Conservation (phyloP, 73 alveolate genomes). For the Paramecium caudatum region DNA sequence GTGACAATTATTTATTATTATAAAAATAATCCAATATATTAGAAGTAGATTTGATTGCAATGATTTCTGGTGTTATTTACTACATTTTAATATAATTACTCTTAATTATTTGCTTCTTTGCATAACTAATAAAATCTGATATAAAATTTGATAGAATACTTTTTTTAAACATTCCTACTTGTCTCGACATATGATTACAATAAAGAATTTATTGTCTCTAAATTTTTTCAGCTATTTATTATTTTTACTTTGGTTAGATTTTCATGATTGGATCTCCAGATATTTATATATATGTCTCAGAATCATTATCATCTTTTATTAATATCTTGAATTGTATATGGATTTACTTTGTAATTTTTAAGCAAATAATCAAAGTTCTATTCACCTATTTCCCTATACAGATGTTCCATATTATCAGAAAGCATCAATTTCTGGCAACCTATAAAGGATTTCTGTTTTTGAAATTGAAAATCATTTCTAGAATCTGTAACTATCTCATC, state of each 20-base stretch:
- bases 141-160: neutral
- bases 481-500: neutral
- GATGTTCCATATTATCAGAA: constrained; percentile 44
- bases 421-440: constrained; percentile 13
- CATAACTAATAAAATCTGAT: neutral
- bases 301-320: neutral
- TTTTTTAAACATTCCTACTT: constrained; percentile 54
- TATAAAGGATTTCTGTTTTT: neutral
- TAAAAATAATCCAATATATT: neutral
- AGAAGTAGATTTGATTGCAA: constrained; percentile 46
- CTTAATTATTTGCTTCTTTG: constrained; percentile 10
- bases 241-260: too few relatives aligned
- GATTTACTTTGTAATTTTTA: constrained; percentile 21
- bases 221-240: neutral
- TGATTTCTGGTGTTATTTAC: neutral
- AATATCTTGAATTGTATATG: neutral
- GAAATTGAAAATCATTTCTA: neutral
- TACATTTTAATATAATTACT: neutral
- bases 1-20: neutral
- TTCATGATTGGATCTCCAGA: constrained; percentile 55
- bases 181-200: constrained; percentile 63
- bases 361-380: neutral
- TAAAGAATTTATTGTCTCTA: constrained; percentile 31
- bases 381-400: constrained; percentile 6
- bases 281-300: constrained; percentile 51